A percentile compares a stretch with the other conserved stretches of the same genome.
phyloP scores from a whole-genome alignment of 139 green algal genomes.

The Edaphochlamys debaryana region DNA sequence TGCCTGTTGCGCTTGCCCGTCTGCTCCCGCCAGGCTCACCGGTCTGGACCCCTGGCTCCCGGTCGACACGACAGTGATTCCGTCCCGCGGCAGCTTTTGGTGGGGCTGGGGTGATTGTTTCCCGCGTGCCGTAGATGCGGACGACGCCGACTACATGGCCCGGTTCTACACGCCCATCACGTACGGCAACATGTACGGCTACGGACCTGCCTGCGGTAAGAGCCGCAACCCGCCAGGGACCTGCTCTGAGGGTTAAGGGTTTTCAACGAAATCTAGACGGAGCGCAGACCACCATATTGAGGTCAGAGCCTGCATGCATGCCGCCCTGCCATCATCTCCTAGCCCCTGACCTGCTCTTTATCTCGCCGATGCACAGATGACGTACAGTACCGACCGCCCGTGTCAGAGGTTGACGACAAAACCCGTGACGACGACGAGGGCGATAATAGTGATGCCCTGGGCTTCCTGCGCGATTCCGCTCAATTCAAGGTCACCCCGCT shows the following conservation, averaged over 20 bases:
- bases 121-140: neutral
- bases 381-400: too few species aligned
- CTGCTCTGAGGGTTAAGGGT: too few species aligned
- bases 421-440: too few species aligned
- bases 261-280: too few species aligned
- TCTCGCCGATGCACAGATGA: too few species aligned
- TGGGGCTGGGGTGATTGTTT: neutral
- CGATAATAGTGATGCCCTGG: neutral
- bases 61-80: conserved; percentile 19
- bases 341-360: neutral
- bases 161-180: neutral
- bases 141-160: neutral
- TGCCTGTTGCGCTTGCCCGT: neutral
- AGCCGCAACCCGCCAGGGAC: too few species aligned
- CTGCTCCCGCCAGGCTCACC: neutral
- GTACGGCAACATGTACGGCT: too few species aligned
- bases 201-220: too few species aligned
- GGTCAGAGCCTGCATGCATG: too few species aligned
- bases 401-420: too few species aligned
- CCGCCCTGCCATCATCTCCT: neutral
- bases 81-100: too few species aligned
- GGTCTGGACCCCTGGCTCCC: conserved; percentile 48
- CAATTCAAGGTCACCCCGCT: conserved; percentile 56
- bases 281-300: too few species aligned
- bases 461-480: neutral